These are phyloP conservation scores for Brettanomyces custersianus DNA, from an alignment of 805 yeast genomes.

Conservation along the genomic window DNA sequence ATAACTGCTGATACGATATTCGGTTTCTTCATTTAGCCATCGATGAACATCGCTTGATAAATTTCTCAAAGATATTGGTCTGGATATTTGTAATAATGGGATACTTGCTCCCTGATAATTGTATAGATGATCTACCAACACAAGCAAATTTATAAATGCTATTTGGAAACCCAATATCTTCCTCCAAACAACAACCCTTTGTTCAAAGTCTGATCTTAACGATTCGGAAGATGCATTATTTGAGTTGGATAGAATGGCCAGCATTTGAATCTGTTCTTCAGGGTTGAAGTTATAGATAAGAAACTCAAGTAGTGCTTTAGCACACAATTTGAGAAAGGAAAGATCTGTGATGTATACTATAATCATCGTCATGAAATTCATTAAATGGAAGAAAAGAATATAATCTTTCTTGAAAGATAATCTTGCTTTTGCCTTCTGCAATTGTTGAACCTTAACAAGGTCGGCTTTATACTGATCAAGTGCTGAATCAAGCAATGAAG, in stretches of 20 bases:
- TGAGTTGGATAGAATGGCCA: conserved; percentile 2
- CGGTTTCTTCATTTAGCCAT: conserved; percentile 1
- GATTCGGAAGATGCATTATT: no score
- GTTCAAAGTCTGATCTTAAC: no score
- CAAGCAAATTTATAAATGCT: conserved; percentile 5
- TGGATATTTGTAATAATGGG: background rate
- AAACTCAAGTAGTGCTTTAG: conserved; percentile 13
- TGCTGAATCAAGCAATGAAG: background rate
- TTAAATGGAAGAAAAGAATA: conserved; percentile 3
- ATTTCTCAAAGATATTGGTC: background rate
- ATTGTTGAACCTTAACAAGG: background rate
- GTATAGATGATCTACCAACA: conserved; percentile 6
- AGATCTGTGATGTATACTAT: conserved; percentile 17
- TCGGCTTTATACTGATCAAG: background rate
- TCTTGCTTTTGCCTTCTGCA: background rate
- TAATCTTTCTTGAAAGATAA: background rate
- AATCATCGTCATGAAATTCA: conserved; percentile 13
- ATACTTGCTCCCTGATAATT: background rate
- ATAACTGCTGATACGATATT: background rate
- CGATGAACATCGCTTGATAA: background rate
- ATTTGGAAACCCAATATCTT: background rate
- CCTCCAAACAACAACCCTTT: conserved; percentile 2
- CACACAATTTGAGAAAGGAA: conserved; percentile 16
- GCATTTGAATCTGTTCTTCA: conserved; percentile 1
- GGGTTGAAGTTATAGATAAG: conserved; percentile 3